Percentiles rank a stretch among this genome's conserved stretches.
Evolutionary conservation across 371 early-diverging fungal genomes (phyloP).

Genomic region (Apophysomyces elegans): DNA sequence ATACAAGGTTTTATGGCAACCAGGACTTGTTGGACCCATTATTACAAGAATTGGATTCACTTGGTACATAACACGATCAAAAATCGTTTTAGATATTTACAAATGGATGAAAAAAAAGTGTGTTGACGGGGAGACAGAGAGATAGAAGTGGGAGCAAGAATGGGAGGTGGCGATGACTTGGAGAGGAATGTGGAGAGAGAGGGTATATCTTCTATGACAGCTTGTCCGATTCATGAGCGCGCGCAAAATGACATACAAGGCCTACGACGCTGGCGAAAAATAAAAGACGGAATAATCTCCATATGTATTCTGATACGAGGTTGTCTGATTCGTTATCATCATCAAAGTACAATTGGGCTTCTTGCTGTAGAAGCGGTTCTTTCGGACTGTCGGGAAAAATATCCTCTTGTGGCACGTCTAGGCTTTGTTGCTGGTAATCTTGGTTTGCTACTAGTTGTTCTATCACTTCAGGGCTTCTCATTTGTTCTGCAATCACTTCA

Average conservation of each 20-base stretch:
- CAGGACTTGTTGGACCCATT: not conserved
- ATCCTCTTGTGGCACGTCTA: not conserved
- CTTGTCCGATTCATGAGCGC: slow-evolving; percentile 17
- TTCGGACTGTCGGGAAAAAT: slow-evolving; percentile 5
- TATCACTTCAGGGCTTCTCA: slow-evolving; percentile 46
- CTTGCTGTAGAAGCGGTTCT: slow-evolving; percentile 16
- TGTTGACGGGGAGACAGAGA: too few species aligned
- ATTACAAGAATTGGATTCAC: slow-evolving; percentile 4
- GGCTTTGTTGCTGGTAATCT: slow-evolving; percentile 13
- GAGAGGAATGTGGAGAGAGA: not conserved
- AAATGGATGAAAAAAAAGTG: not conserved
- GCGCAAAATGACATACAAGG: slow-evolving; percentile 40
- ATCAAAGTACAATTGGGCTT: not conserved
- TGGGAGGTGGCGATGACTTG: not conserved
- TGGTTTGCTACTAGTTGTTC: slow-evolving; percentile 39
- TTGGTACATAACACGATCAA: slow-evolving; percentile 1
- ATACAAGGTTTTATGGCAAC: slow-evolving; percentile 1
- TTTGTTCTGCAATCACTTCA: slow-evolving; percentile 36
- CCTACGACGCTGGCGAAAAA: slow-evolving; percentile 34
- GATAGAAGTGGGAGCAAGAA: not conserved
- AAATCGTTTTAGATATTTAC: slow-evolving; percentile 6
- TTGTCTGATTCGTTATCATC: slow-evolving; percentile 11
- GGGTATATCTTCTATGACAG: not conserved
- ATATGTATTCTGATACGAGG: slow-evolving; percentile 32
- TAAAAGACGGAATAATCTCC: slow-evolving; percentile 35